A percentile compares a stretch with the other conserved stretches of the same genome.
Evolutionary conservation across 352 stramenopile species (phyloP).

Genomic region (Globisporangium sylvaticum): DNA sequence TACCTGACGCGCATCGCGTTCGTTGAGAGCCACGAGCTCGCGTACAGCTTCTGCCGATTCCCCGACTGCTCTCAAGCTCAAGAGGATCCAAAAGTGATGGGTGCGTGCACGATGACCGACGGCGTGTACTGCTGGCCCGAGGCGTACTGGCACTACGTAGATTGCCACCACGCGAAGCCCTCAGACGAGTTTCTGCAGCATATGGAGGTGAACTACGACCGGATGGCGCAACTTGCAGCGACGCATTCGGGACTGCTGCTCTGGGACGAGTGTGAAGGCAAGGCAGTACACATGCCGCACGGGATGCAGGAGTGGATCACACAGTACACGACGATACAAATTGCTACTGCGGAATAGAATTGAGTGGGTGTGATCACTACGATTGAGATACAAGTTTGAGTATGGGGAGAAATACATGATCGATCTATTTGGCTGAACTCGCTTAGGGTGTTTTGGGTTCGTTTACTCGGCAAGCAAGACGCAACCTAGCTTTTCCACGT

Average conservation of each 20-base stretch:
- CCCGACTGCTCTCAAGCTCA: conserved; percentile 32
- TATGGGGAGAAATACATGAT: too few species aligned
- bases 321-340: conserved; percentile 43
- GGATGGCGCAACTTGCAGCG: conserved; percentile 7
- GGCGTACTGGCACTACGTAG: conserved; percentile 73
- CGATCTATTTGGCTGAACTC: neutral
- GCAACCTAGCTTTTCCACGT: conserved; percentile 62
- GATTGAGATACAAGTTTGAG: too few species aligned
- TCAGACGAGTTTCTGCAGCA: conserved; percentile 58
- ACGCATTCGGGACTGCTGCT: conserved; percentile 34
- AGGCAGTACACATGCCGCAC: conserved; percentile 36
- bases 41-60: conserved; percentile 81
- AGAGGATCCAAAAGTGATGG: conserved; percentile 46
- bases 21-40: conserved; percentile 76
- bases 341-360: neutral
- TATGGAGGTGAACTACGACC: conserved; percentile 31
- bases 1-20: conserved; percentile 54
- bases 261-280: conserved; percentile 44
- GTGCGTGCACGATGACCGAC: conserved; percentile 74
- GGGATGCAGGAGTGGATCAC: conserved; percentile 71
- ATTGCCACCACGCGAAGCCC: conserved; percentile 57
- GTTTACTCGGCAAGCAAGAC: neutral
- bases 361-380: neutral
- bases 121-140: conserved; percentile 77
- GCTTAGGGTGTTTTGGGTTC: neutral